Percentiles rank a stretch among this genome's conserved stretches.
phyloP scores from a whole-genome alignment of 148 eudicot genomes.

The Rhododendron molle region DNA sequence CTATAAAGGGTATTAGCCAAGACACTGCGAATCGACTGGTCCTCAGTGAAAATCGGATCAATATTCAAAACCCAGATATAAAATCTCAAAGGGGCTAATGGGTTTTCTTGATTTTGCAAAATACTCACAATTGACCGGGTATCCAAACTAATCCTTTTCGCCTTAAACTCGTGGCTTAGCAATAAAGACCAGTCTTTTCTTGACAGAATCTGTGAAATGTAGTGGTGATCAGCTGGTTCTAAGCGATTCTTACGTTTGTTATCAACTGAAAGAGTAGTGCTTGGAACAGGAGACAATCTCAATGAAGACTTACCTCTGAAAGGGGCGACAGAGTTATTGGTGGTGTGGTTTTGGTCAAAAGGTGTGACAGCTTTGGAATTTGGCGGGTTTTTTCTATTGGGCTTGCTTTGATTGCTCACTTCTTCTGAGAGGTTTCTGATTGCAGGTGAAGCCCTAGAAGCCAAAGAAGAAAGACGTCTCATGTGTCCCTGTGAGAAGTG shows the following conservation, averaged over 20 bases:
- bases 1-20: conserved; percentile 50
- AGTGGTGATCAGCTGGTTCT: conserved; percentile 44
- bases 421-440: conserved; percentile 17
- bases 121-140: conserved; percentile 49
- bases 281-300: conserved; percentile 12
- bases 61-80: conserved; percentile 72
- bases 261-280: conserved; percentile 4
- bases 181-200: conserved; percentile 83
- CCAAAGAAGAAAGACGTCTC: conserved; percentile 52
- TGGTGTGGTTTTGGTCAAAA: not conserved
- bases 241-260: conserved; percentile 3
- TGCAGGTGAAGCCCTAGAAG: conserved; percentile 52
- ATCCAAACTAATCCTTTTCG: conserved; percentile 48
- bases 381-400: conserved; percentile 15
- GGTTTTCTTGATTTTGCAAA: conserved; percentile 77
- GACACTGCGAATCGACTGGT: conserved; percentile 47
- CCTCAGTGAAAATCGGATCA: conserved; percentile 37
- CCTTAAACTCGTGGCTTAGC: conserved; percentile 67
- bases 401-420: conserved; percentile 17
- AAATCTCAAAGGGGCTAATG: conserved; percentile 49
- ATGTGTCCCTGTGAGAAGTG: conserved; percentile 24
- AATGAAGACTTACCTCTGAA: conserved; percentile 26
- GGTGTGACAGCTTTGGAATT: not conserved
- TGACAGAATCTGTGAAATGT: conserved; percentile 48
- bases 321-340: not conserved